phyloP scores from a whole-genome alignment of 208 protist genomes.

The Acanthamoeba sp. region DNA sequence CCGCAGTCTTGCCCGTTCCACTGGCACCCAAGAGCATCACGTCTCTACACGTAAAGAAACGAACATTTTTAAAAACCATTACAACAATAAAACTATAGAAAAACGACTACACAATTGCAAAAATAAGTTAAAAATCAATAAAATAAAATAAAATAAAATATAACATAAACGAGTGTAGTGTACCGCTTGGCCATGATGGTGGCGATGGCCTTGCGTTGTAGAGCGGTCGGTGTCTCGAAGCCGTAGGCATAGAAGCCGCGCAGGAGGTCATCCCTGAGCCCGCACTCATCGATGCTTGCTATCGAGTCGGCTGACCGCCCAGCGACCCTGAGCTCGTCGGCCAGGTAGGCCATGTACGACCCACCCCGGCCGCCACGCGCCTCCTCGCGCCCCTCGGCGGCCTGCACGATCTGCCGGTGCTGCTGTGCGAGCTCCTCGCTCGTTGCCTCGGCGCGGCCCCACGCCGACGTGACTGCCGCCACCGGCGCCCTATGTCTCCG shows the following conservation, averaged over 20 bases:
- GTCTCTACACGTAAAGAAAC: no score
- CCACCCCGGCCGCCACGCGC: neutral
- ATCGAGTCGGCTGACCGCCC: neutral
- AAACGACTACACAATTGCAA: conserved; percentile 77
- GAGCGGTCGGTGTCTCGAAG: conserved; percentile 98
- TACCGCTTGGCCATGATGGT: conserved; percentile 95
- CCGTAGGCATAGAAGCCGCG: conserved; percentile 84
- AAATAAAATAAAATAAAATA: conserved; percentile 85
- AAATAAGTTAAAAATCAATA: neutral
- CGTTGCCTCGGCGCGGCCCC: no score
- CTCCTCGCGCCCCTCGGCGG: neutral
- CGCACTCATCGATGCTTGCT: conserved; percentile 62
- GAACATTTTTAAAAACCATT: no score
- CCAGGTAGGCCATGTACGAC: conserved; percentile 19
- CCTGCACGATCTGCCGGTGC: neutral
- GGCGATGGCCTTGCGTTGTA: conserved; percentile 97
- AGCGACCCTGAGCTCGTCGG: neutral
- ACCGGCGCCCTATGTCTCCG: no score
- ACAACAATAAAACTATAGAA: conserved; percentile 95
- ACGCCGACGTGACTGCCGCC: no score
- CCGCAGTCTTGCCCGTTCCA: conserved; percentile 99
- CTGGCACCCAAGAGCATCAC: conserved; percentile 96
- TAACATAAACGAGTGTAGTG: conserved; percentile 94
- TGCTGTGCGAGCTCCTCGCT: neutral
- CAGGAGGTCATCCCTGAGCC: neutral